Base-by-base conservation (phyloP, 177 flowering plant genomes). In the Telopea speciosissima region DNA sequence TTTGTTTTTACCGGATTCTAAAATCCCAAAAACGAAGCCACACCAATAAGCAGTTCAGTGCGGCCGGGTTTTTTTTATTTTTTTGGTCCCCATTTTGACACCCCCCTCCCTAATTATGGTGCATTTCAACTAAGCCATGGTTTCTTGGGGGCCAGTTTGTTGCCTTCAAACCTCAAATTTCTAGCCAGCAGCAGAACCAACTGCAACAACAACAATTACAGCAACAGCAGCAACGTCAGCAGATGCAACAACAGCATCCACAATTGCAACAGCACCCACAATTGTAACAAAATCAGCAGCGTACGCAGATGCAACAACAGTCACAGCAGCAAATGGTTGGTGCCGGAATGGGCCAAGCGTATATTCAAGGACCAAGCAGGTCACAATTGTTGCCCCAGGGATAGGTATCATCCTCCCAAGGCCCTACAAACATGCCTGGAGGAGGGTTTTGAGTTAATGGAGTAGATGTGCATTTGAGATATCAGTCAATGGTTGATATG, bases 121-220 rank as follows among this genome's bases (percentile, higher is more conserved):
- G 5, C 40, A 49, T 64, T 23, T 42, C 68, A 65, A 22, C 69
- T 72, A 40, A 59, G 6, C 63, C 28, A 58, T 42, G 0, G 1
- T 69, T 68, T 63, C 52, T 66, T 62, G 70, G 49, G 49, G 21
- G 70, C 6, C 81, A 94, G 99, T 97, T 92, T 97, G 99, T 94
- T 63, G 99, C 92, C 23, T 94, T 94, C 69, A 94, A 92, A 82
- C 99, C 97, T 25, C 97, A 88, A 81, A 78, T 82, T 60, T 40
- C 93, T 22, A 84, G 80, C 72, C 93, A 86, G 74, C 97, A 86
- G 71, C 88, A 81, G 45, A 81, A 63, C 14, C 84, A 74, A 24
- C 83, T 71, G 31, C 83, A 75, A 61, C 86, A 66, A 56, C 85
- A 71, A 14, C 81, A 22, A 13, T 84, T 76, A 11, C 84, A 42